Evolutionary conservation across 306 rosid genomes (phyloP), one percentile per base, ranked within the genome.

Genomic region (Inga leiocalycina): DNA sequence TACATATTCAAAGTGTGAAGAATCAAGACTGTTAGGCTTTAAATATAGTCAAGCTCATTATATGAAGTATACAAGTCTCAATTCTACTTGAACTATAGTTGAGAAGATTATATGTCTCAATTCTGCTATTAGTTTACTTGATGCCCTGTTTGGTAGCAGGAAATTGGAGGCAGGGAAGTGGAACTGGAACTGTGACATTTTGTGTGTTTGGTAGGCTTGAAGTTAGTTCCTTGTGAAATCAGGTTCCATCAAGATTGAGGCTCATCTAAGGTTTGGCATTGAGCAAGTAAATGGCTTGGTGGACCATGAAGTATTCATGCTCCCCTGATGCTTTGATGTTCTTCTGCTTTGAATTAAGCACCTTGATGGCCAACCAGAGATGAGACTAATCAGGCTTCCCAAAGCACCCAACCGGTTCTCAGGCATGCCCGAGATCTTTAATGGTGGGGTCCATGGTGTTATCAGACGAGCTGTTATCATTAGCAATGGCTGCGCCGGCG

Each of bases 401-500:
- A 86, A 87, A 62, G 81, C 84, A 54, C 85, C 87, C 2, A 71
- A 37, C 76, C 81, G 81, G 68, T 51, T 69, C 43, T 76, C 78
- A 59, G 81, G 84, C 76, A 56, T 80, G 81, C 78, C 88, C 34
- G 92, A 88, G 78, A 86, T 89, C 84, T 67, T 90, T 43, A 85
- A 85, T 75, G 90, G 86, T 75, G 81, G 91, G 24, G 52, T 85
- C n/a, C 32, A 43, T 76, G 59, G 97, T 61, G 93, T 86, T 34
- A 86, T 90, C 59, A 88, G 86, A 12, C 90, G 98, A 76, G 97
- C 92, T 8, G 85, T 94, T n/a, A 85, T 94, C 4, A 91, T 94
- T 72, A 95, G 99, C 54, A 94, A 96, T 59, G 97, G 99, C 44
- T 91, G 90, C 78, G 92, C 97, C 32, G 99, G 97, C 32, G 90